These are phyloP conservation scores for Candida glucosophila DNA, from an alignment of 1,139 yeast species.

Conservation along the genomic window DNA sequence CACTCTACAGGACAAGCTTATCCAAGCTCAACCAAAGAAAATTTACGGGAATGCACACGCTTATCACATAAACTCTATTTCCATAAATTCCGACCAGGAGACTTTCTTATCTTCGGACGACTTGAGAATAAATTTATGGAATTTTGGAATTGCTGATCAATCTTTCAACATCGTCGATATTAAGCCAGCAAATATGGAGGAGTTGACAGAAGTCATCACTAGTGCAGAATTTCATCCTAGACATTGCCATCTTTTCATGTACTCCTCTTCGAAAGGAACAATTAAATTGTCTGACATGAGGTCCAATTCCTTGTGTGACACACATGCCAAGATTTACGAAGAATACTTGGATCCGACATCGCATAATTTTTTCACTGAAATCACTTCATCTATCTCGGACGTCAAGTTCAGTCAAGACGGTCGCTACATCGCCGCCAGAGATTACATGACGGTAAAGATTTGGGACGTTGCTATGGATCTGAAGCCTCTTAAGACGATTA, in stretches of 20 bases:
- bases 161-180: constrained; percentile 95
- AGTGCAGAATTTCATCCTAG: constrained; percentile 94
- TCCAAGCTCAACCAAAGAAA: constrained; percentile 90
- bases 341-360: constrained; percentile 89
- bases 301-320: constrained; percentile 87
- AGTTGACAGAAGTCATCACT: constrained; percentile 96
- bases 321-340: constrained; percentile 82
- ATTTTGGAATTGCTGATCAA: constrained; percentile 88
- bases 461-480: constrained; percentile 99
- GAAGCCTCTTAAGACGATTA: constrained; percentile 87
- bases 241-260: constrained; percentile 91
- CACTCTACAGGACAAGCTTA: constrained; percentile 87
- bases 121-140: constrained; percentile 93
- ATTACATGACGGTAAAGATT: constrained; percentile 92
- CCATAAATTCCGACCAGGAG: constrained; percentile 92
- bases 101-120: constrained; percentile 93
- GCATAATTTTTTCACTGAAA: constrained; percentile 95
- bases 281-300: constrained; percentile 96
- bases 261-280: constrained; percentile 94
- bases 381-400: constrained; percentile 90
- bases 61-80: constrained; percentile 92
- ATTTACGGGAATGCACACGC: constrained; percentile 96
- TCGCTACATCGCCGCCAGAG: constrained; percentile 88
- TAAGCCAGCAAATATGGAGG: constrained; percentile 98
- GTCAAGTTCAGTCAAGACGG: constrained; percentile 92